Base-by-base conservation (phyloP, 176 grass and related monocot species). In the Guadua angustifolia region DNA sequence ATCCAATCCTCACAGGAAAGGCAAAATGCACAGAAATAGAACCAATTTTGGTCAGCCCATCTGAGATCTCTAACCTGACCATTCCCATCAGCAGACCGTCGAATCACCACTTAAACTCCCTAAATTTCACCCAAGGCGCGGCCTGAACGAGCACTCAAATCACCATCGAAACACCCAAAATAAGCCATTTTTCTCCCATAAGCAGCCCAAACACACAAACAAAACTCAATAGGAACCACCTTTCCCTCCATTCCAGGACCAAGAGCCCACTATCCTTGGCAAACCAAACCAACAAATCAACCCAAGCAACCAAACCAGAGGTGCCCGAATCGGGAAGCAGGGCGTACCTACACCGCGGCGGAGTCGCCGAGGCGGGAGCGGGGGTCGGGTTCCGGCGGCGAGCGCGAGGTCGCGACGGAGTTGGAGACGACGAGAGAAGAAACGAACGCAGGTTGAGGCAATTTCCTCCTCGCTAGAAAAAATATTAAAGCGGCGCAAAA, bases 341-440 rank as follows among this genome's bases (percentile, higher is more conserved):
- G 39, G 15, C 6, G 43, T 80, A 79, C 84, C 83, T 90, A 79
- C 74, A 42, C 2, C 49, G 88, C 59, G 47, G 46, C 39, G 38
- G 88, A 26, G 50, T 33, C 29, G 29, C 50, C 32, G 79, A 86
- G 76, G 82, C 21, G 42, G 19, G 66, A 14, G 76, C 50, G 24
- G 46, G 1, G 10, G 25, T 69, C 66, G 47, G 73, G 66, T 64
- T 79, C 79, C 84, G 57, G 60, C 74, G 79, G 68, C 5, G 84
- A 3, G 79, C 50, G 88, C 84, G 74, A 90, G 88, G 84, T 39
- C n/a, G 59, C 51, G 58, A 9, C 65, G 84, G 79, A 61, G 84
- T 25, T 45, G 74, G 21, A 40, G 73, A 59, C 57, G 83, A 59
- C 17, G 71, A 15, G 57, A 33, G 60, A 21, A 16, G 51, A 19